Conservation (phyloP, 192 early-diverging fungal genomes). For the Irineochytrium annulatum region DNA sequence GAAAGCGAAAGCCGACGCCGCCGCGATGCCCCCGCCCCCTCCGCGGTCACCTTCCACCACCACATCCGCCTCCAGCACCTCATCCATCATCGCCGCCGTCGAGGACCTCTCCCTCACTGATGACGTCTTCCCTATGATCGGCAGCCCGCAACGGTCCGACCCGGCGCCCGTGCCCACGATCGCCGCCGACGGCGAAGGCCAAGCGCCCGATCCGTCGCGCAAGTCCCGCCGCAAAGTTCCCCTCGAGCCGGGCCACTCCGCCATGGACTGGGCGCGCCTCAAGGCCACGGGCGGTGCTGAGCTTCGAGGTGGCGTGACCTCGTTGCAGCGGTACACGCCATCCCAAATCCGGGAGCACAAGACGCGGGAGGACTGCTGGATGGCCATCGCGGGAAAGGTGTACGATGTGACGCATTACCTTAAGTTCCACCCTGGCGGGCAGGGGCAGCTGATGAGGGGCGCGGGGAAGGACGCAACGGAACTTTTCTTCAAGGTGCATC, state of each 20-base stretch:
- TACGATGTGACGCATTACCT: constrained; percentile 90
- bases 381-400: constrained; percentile 81
- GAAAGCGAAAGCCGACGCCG: too few species aligned
- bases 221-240: constrained; percentile 81
- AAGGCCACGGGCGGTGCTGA: constrained; percentile 69
- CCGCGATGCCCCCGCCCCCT: too few species aligned
- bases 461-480: constrained; percentile 92
- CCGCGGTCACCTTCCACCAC: too few species aligned
- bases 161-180: too few species aligned
- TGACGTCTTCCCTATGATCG: constrained; percentile 19
- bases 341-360: constrained; percentile 75
- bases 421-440: constrained; percentile 89
- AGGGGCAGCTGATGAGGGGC: constrained; percentile 45
- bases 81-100: neutral
- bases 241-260: constrained; percentile 81
- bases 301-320: constrained; percentile 56
- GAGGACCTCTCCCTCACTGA: neutral
- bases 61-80: too few species aligned
- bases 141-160: too few species aligned
- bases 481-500: constrained; percentile 79
- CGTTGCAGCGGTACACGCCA: constrained; percentile 60
- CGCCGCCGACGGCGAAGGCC: neutral
- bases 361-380: constrained; percentile 80
- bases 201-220: constrained; percentile 21
- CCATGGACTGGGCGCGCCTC: constrained; percentile 86